Conservation (phyloP, 345 rosid genomes). For the Cochlearia excelsa region DNA sequence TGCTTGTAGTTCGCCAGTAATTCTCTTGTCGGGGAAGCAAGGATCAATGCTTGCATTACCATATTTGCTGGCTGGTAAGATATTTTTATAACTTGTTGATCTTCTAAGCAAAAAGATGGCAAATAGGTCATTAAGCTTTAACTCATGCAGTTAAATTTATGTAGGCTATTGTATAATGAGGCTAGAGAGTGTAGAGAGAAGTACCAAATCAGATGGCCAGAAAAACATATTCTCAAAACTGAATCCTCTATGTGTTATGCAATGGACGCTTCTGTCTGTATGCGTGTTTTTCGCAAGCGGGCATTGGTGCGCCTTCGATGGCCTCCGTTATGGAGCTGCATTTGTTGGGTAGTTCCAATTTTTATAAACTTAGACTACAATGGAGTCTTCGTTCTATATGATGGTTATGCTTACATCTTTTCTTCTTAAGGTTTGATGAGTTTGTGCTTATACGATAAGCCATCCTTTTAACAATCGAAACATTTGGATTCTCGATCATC, state of each 20-base stretch:
- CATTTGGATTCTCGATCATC: no score
- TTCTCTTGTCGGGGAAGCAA: slow-evolving; percentile 74
- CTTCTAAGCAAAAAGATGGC: slow-evolving; percentile 2
- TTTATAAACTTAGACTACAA: background rate
- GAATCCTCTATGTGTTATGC: slow-evolving; percentile 52
- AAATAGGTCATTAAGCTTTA: slow-evolving; percentile 4
- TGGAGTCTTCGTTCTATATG: background rate
- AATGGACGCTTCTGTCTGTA: no score
- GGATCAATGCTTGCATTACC: slow-evolving; percentile 73
- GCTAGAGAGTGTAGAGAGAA: slow-evolving; percentile 53
- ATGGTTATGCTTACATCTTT: no score
- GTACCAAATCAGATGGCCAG: slow-evolving; percentile 30
- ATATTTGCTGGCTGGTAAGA: slow-evolving; percentile 62
- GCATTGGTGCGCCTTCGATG: no score
- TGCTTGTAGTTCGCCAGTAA: slow-evolving; percentile 71
- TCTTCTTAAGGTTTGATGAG: no score
- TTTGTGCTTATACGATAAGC: no score
- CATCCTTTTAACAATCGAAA: no score
- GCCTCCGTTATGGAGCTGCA: no score
- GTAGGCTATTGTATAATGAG: slow-evolving; percentile 17
- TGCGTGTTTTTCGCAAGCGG: no score
- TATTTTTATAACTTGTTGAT: slow-evolving; percentile 10
- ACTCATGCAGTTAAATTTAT: slow-evolving; percentile 18
- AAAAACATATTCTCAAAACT: slow-evolving; percentile 26
- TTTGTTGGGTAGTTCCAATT: background rate